Base-by-base conservation (phyloP, 140 eudicot species). In the Flaveria floridana region DNA sequence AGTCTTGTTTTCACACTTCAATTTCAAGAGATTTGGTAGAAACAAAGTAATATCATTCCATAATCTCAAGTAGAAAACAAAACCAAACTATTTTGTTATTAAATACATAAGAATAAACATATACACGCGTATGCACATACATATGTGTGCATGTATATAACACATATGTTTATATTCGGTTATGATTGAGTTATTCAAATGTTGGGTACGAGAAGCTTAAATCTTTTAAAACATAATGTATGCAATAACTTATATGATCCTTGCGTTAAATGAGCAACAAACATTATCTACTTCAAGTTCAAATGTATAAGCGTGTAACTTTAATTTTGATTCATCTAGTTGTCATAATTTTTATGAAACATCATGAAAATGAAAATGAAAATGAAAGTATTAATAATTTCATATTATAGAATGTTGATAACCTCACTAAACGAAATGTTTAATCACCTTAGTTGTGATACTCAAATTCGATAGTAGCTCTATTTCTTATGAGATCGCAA, bases 1-100 rank as follows among this genome's bases (percentile, higher is more conserved):
- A 67, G 70, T 82, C 84, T 20, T 82, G 59, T 72, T 52, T 85
- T 67, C 88, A 87, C 76, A 83, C 76, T 47, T 65, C 13, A 37
- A 37, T 34, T 39, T 75, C 79, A 71, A 78, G 55, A 74, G 5
- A 81, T 72, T 80, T 37, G 78, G 71, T 65, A 74, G 75, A 73
- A 77, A 21, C 19, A 25, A 53, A 69, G 65, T 72, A 71, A 68
- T 76, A 20, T 65, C 68, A 11, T 77, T n/a, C 57, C 23, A 34
- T 18, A 51, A 57, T 55, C 12, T 50, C 30, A 63, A 68, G 63
- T 58, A 59, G 21, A 78, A 42, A 68, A 73, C 52, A 58, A 10
- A 25, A 37, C 30, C 42, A 83, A 64, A 25, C 9, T 25, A 4
- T 25, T 23, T 20, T 59, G 13, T 16, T 53, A 53, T 52, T n/a